Conservation (phyloP, 1,284 basidiomycete genomes). For the Malassezia sp. region DNA sequence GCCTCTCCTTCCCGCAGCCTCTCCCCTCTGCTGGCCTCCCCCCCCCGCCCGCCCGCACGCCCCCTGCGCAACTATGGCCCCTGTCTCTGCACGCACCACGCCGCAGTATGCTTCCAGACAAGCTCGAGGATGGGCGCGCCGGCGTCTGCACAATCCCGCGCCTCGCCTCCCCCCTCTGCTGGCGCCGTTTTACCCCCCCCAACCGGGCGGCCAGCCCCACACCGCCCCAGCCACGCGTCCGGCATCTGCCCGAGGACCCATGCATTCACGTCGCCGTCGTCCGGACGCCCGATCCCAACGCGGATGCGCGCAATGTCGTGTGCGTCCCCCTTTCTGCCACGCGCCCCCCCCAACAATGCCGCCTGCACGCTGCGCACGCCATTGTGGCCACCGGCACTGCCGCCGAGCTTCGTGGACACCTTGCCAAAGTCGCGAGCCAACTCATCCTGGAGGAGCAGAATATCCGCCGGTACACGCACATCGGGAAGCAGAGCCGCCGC, state of each 20-base stretch:
- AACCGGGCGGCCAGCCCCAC: no score
- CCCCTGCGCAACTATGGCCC: no score
- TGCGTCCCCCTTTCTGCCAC: background rate
- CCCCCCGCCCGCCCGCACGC: no score
- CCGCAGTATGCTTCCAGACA: no score
- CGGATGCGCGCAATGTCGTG: slow-evolving; percentile 6
- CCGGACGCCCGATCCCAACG: slow-evolving; percentile 10
- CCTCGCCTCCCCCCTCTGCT: no score
- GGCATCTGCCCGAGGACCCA: slow-evolving; percentile 13
- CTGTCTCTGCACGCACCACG: no score
- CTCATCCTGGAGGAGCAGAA: slow-evolving; percentile 14
- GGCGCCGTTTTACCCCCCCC: no score
- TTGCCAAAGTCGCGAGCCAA: slow-evolving; percentile 11
- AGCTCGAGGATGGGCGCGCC: no score
- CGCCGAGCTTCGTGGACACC: slow-evolving; percentile 7
- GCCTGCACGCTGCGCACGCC: slow-evolving; percentile 14
- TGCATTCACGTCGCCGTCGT: background rate
- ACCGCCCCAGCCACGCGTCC: slow-evolving; percentile 5
- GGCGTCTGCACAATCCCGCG: no score
- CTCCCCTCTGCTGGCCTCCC: no score
- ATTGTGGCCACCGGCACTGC: slow-evolving; percentile 16
- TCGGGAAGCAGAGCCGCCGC: background rate
- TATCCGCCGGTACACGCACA: background rate
- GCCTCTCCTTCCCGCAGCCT: no score
- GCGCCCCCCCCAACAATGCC: background rate